phyloP scores from a whole-genome alignment of 2,329 filamentous ascomycete genomes.

The Lachnellula subtilissima region DNA sequence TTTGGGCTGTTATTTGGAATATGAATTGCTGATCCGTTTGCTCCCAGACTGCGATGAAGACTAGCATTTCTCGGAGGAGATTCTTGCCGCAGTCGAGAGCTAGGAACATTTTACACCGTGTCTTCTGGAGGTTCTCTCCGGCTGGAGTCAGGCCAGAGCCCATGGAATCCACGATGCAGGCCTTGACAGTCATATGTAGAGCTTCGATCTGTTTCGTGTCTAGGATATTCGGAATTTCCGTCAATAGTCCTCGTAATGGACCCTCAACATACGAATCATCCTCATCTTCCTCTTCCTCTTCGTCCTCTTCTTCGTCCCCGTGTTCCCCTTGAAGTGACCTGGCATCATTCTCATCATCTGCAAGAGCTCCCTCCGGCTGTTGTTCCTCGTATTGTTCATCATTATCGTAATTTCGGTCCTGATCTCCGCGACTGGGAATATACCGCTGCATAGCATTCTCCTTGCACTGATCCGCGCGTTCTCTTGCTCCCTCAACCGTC shows the following conservation, averaged over 20 bases:
- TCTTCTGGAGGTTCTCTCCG: conserved; percentile 82
- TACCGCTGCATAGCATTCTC: conserved; percentile 52
- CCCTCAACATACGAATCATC: conserved; percentile 77
- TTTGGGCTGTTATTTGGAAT: conserved; percentile 94
- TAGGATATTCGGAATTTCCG: conserved; percentile 89
- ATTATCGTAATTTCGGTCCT: conserved; percentile 41
- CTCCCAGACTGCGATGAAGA: conserved; percentile 97
- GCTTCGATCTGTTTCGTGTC: conserved; percentile 95
- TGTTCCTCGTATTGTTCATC: conserved; percentile 45
- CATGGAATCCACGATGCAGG: conserved; percentile 80
- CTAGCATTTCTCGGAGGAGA: conserved; percentile 80
- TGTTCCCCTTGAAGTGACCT: conserved; percentile 35
- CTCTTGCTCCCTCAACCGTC: conserved; percentile 54
- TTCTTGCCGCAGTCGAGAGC: conserved; percentile 89
- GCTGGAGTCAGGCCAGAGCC: conserved; percentile 62
- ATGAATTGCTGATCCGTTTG: conserved; percentile 89
- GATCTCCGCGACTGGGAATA: conserved; percentile 28
- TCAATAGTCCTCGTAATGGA: conserved; percentile 76
- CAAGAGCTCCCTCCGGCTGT: conserved; percentile 30
- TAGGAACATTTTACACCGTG: conserved; percentile 82
- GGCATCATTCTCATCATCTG: conserved; percentile 46
- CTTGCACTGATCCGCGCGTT: conserved; percentile 53
- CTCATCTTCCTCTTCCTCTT: conserved; percentile 67
- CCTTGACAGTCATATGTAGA: conserved; percentile 94
- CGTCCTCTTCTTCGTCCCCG: conserved; percentile 50